Evolutionary conservation across 345 rosid species (phyloP).

Genomic region (Sapria himalayana): DNA sequence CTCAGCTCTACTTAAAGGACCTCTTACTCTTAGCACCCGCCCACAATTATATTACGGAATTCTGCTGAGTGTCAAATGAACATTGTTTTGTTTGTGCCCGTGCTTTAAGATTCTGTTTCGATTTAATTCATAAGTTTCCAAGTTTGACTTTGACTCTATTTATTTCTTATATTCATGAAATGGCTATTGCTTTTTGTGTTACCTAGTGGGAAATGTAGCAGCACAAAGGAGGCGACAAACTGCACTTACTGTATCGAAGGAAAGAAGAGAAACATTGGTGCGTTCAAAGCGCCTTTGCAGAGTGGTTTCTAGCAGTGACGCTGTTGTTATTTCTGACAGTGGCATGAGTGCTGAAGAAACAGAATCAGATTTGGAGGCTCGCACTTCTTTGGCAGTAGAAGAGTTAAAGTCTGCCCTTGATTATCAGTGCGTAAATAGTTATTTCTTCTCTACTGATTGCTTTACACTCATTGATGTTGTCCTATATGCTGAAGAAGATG

Average conservation of each 20-base stretch:
- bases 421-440: conserved; percentile 33
- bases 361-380: conserved; percentile 48
- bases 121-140: no score
- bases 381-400: conserved; percentile 40
- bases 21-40: no score
- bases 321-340: conserved; percentile 17
- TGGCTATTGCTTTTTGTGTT: conserved; percentile 5
- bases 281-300: conserved; percentile 77
- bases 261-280: conserved; percentile 65
- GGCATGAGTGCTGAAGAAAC: conserved; percentile 74
- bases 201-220: conserved; percentile 51
- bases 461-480: no score
- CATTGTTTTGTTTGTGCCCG: no score
- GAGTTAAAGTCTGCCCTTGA: conserved; percentile 53
- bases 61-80: no score
- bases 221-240: conserved; percentile 71
- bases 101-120: no score
- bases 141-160: no score
- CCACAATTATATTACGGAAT: no score
- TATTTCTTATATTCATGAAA: no score
- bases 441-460: background rate
- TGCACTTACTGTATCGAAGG: conserved; percentile 77
- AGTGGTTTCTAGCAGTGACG: conserved; percentile 36
- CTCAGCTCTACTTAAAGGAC: no score
- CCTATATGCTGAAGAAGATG: no score